These are phyloP conservation scores for Curvularia sp. DNA, from an alignment of 2,329 filamentous ascomycete genomes.

Conservation along the genomic window DNA sequence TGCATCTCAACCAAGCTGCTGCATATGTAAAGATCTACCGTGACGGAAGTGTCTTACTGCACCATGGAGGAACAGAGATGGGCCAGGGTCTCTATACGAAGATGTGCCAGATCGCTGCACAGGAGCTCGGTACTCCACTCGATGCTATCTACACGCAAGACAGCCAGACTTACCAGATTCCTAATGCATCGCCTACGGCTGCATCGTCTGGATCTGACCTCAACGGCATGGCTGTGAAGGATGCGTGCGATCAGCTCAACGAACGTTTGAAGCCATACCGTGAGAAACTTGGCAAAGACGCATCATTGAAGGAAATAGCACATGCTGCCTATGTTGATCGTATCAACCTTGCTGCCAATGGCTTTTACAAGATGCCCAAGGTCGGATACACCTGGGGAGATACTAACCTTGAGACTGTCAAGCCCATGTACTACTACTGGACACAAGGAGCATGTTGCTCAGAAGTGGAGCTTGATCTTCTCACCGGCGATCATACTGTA, in stretches of 20 bases:
- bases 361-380: slow-evolving; percentile 95
- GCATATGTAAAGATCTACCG: slow-evolving; percentile 95
- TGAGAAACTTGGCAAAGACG: slow-evolving; percentile 76
- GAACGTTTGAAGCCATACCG: slow-evolving; percentile 83
- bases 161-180: slow-evolving; percentile 83
- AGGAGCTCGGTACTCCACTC: slow-evolving; percentile 83
- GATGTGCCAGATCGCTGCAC: slow-evolving; percentile 92
- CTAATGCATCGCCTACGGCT: slow-evolving; percentile 89
- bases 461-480: slow-evolving; percentile 88
- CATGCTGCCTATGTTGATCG: slow-evolving; percentile 93
- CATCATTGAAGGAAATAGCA: slow-evolving; percentile 83
- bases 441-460: slow-evolving; percentile 83
- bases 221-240: slow-evolving; percentile 92
- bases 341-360: slow-evolving; percentile 92
- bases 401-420: slow-evolving; percentile 42
- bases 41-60: slow-evolving; percentile 87
- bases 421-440: slow-evolving; percentile 95
- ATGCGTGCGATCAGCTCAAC: slow-evolving; percentile 89
- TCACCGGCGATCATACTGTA: slow-evolving; percentile 93
- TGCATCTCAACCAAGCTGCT: slow-evolving; percentile 93
- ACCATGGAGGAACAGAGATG: slow-evolving; percentile 97
- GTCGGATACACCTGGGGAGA: slow-evolving; percentile 89
- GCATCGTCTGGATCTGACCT: slow-evolving; percentile 93
- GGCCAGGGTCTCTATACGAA: slow-evolving; percentile 96
- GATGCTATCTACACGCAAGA: slow-evolving; percentile 86